phyloP scores from a whole-genome alignment of 2,329 filamentous ascomycete species.

The Fusarium decemcellulare region DNA sequence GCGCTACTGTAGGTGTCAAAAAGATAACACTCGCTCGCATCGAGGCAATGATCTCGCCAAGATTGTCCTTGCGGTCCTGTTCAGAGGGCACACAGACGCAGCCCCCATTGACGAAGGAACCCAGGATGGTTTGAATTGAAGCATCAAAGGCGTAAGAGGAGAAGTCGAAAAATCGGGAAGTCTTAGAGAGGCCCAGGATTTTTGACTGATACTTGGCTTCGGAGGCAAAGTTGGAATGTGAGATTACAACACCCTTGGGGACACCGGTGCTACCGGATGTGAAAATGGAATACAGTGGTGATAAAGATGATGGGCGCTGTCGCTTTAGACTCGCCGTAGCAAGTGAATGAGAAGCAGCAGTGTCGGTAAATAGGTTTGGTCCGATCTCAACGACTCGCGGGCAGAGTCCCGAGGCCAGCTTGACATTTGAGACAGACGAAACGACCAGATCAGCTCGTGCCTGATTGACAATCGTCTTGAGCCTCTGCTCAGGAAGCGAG shows the following conservation, averaged over 20 bases:
- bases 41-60: conserved; percentile 1
- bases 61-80: conserved; percentile 11
- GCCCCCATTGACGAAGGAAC: conserved; percentile 59
- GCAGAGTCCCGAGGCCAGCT: neutral
- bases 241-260: neutral
- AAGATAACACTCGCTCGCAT: conserved; percentile 2
- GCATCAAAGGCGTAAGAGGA: conserved; percentile 1
- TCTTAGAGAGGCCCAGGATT: neutral
- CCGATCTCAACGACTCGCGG: neutral
- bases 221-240: neutral
- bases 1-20: conserved; percentile 24
- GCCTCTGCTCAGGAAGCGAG: conserved; percentile 23
- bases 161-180: conserved; percentile 1
- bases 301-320: neutral
- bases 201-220: neutral
- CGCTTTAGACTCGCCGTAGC: neutral
- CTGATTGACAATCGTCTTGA: conserved; percentile 19
- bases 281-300: conserved; percentile 42
- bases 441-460: neutral
- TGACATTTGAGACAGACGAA: neutral
- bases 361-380: neutral
- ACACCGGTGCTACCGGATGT: conserved; percentile 43
- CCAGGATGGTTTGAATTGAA: neutral
- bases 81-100: conserved; percentile 28
- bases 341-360: neutral